Conservation (phyloP, 106 monocot species). For the Allium cepa region DNA sequence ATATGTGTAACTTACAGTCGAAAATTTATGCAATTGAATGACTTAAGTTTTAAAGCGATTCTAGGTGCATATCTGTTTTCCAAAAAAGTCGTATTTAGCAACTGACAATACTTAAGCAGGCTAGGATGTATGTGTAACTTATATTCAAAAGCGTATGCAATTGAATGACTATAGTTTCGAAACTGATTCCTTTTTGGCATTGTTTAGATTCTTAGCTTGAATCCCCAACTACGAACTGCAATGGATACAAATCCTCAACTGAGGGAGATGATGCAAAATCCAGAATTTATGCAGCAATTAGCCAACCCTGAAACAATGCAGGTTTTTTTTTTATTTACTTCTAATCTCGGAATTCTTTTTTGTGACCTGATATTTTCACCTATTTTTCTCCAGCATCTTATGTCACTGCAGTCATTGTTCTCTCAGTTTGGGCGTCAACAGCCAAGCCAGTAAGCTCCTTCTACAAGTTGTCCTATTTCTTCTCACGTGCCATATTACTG, state of each 20-base stretch:
- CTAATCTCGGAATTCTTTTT: neutral
- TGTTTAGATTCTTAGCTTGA: conserved; percentile 32
- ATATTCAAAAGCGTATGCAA: no score
- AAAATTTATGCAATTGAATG: no score
- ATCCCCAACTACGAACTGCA: conserved; percentile 46
- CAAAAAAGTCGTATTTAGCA: no score
- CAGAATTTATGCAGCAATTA: conserved; percentile 58
- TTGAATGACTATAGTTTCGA: no score
- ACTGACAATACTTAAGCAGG: no score
- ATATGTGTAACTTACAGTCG: no score
- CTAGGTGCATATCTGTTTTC: no score
- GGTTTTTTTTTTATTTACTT: conserved; percentile 15
- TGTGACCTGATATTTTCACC: neutral
- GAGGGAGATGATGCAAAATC: conserved; percentile 70
- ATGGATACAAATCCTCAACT: conserved; percentile 47
- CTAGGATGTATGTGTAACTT: no score
- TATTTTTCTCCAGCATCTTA: conserved; percentile 53
- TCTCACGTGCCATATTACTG: no score
- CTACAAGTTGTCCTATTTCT: neutral
- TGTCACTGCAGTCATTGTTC: conserved; percentile 43
- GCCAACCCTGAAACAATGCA: conserved; percentile 67
- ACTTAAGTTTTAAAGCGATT: no score
- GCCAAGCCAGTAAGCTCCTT: conserved; percentile 49
- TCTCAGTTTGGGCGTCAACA: conserved; percentile 42
- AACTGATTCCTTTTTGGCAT: no score